Evolutionary conservation across 805 yeast genomes (phyloP), one percentile per base, ranked within the genome.

Genomic region (Suhomyces canberraensis): DNA sequence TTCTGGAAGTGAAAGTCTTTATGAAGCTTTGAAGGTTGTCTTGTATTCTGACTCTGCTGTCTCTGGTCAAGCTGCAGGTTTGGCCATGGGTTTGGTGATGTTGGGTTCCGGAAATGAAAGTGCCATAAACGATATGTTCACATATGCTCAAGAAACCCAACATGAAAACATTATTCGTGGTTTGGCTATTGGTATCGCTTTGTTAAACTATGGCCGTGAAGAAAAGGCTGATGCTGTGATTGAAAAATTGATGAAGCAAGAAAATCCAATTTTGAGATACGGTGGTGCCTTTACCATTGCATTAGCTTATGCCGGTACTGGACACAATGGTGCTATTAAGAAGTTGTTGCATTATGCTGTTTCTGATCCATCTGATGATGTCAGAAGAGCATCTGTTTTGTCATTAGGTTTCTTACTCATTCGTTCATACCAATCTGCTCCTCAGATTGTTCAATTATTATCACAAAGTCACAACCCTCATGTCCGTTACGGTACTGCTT

Each of bases 381-480:
- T 93, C 32, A 83, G 98, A 70, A 82, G 98, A 63, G 96, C 95
- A 1, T 86, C 98, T 2, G 97, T 91, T 11, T 81, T 83, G 61
- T 81, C 89, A 6, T 74, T 93, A 36, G 98, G 98, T 15, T 93
- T 93, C 64, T 82, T 93, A 32, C 72, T 93, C 48, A 73, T 91
- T 41, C 85, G 96, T 56, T 95, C 90, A 58, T 86, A 88, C 61
- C 81, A 89, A 11, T 89, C 96, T 0, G 91, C 93, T 15, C 98
- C 98, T 39, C 84, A 95, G 48, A 84, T 93, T 66, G 97, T 93
- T 25, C 95, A 91, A 60, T 72, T 93, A 39, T 73, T 93, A 49
- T 79, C 96, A 0, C 95, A 89, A 61, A 86, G 96, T 1, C 97
- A 93, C 61, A 93, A 93, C 60, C 96, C 98, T 11, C 97, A 93